A percentile compares a stretch with the other conserved stretches of the same genome.
Conservation (phyloP, 2,329 filamentous ascomycete genomes). For the Emmonsiellopsis sp. region DNA sequence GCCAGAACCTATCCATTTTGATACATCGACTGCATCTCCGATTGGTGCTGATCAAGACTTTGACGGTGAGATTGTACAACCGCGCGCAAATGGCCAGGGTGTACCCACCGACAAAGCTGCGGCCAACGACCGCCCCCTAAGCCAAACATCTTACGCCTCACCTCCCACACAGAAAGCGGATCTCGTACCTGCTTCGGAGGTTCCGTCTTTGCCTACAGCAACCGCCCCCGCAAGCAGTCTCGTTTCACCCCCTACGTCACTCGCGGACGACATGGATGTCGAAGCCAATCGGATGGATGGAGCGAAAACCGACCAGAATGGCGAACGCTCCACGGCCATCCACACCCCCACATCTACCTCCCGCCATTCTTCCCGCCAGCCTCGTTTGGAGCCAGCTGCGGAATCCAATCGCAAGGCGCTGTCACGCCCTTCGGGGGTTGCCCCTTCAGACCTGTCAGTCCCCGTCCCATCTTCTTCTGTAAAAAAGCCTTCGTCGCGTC, state of each 20-base stretch:
- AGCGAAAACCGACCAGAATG: slow-evolving; percentile 13
- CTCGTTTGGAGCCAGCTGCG: slow-evolving; percentile 14
- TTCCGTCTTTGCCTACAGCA: slow-evolving; percentile 17
- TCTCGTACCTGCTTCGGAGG: slow-evolving; percentile 16
- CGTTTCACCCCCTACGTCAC: slow-evolving; percentile 36
- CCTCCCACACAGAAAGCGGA: slow-evolving; percentile 29
- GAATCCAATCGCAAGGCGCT: not conserved
- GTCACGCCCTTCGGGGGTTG: not conserved
- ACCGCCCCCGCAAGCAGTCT: slow-evolving; percentile 28
- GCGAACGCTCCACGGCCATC: slow-evolving; percentile 18
- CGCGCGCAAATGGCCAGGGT: not conserved
- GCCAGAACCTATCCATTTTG: slow-evolving; percentile 23
- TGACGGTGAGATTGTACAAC: not conserved
- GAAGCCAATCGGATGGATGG: slow-evolving; percentile 16
- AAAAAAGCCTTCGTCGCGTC: slow-evolving; percentile 3
- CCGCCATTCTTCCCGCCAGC: slow-evolving; percentile 36
- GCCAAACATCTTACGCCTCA: slow-evolving; percentile 26
- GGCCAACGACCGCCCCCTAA: slow-evolving; percentile 14
- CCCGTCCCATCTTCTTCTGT: slow-evolving; percentile 1
- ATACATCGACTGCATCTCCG: not conserved
- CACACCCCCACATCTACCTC: slow-evolving; percentile 33
- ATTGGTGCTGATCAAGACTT: not conserved
- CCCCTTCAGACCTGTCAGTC: slow-evolving; percentile 3
- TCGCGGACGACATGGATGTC: slow-evolving; percentile 32
- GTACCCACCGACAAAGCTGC: slow-evolving; percentile 2